phyloP scores from a whole-genome alignment of 495 filamentous ascomycete species.

The Penicillium desertorum region DNA sequence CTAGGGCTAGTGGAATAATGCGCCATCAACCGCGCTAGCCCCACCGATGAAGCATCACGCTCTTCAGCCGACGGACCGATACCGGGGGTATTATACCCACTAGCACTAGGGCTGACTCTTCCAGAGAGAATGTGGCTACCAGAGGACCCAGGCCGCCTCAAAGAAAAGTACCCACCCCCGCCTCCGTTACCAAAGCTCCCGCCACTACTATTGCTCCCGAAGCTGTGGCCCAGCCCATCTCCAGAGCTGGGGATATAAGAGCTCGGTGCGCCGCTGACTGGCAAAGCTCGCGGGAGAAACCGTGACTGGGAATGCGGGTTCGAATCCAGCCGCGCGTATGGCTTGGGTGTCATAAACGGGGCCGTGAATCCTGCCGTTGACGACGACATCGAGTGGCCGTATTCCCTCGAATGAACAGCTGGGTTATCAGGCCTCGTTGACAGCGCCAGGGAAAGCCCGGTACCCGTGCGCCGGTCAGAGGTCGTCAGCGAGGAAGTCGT shows the following conservation, averaged over 20 bases:
- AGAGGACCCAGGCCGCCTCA: conserved; percentile 17
- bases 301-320: conserved; percentile 15
- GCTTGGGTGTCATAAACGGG: conserved; percentile 29
- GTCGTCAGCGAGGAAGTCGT: conserved; percentile 35
- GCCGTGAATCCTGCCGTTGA: conserved; percentile 13
- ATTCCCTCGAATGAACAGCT: conserved; percentile 10
- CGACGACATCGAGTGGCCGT: conserved; percentile 14
- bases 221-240: conserved; percentile 10
- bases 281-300: conserved; percentile 4
- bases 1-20: conserved; percentile 35
- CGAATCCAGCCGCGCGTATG: conserved; percentile 8
- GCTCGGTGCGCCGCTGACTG: conserved; percentile 2
- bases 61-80: conserved; percentile 29
- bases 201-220: conserved; percentile 5
- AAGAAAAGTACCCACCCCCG: conserved; percentile 33
- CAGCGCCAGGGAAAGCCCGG: conserved; percentile 21
- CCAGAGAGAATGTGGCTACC: conserved; percentile 13
- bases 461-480: conserved; percentile 11
- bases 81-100: conserved; percentile 27
- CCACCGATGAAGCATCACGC: conserved; percentile 18
- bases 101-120: conserved; percentile 23
- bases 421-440: conserved; percentile 24
- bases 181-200: conserved; percentile 7
- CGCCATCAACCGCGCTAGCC: conserved; percentile 23
- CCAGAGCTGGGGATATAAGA: conserved; percentile 2